phyloP scores from a whole-genome alignment of 1,284 basidiomycete species.

The Anthracocystis panici-leucophaei region DNA sequence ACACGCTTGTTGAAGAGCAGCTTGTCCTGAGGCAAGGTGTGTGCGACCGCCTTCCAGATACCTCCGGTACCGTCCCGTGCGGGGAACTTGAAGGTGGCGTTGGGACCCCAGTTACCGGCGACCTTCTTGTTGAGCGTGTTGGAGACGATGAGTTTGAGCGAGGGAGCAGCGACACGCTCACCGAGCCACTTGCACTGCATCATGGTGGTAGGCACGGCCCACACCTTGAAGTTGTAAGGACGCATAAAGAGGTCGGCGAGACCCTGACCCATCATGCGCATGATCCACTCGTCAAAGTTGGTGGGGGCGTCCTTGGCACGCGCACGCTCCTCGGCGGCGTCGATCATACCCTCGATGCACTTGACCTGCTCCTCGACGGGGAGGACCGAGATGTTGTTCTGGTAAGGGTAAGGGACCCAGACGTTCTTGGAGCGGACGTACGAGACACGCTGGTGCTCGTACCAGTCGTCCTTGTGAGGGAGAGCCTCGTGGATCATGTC shows the following conservation, averaged over 20 bases:
- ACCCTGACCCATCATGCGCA: constrained; percentile 72
- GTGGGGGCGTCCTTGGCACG: constrained; percentile 70
- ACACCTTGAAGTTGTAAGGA: constrained; percentile 75
- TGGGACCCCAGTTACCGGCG: constrained; percentile 74
- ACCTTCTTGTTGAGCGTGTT: constrained; percentile 73
- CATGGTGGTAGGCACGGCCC: constrained; percentile 73
- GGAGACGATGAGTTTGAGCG: constrained; percentile 72
- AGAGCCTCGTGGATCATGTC: constrained; percentile 72
- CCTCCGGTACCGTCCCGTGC: constrained; percentile 73
- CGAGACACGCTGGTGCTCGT: constrained; percentile 73
- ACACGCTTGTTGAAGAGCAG: constrained; percentile 71
- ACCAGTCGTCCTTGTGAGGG: constrained; percentile 72
- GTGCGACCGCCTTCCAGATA: constrained; percentile 74
- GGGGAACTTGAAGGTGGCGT: constrained; percentile 74
- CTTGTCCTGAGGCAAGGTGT: constrained; percentile 71
- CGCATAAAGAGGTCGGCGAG: constrained; percentile 74
- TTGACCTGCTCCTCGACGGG: constrained; percentile 72
- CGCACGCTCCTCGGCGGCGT: constrained; percentile 69
- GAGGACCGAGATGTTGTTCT: constrained; percentile 73
- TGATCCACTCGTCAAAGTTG: constrained; percentile 73
- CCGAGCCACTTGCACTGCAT: constrained; percentile 75
- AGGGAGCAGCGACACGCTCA: constrained; percentile 74
- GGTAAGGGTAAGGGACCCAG: constrained; percentile 73
- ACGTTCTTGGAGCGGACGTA: constrained; percentile 72
- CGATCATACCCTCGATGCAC: constrained; percentile 73